Base-by-base conservation (phyloP, 1,139 yeast species). In the Kurtzmaniella quercitrusa region DNA sequence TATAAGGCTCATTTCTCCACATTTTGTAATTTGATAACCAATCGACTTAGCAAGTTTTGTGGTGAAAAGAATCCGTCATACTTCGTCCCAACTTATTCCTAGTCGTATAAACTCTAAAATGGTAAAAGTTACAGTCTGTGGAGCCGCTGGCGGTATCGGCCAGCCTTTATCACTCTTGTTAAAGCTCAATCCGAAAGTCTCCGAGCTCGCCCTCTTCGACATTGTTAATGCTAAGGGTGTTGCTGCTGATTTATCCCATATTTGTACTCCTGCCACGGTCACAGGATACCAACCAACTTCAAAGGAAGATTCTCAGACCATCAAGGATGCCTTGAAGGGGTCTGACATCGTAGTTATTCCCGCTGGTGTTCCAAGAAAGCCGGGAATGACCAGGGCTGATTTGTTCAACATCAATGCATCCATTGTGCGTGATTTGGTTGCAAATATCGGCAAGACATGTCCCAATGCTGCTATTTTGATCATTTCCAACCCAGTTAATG, bases 331-430 rank as follows among this genome's bases (percentile, higher is more conserved):
- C 43, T 76, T 93, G 58, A 76, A 81, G 53, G 93, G 81, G 53
- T 77, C 96, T 42, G 94, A 93, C 60, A 82, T 93, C 54, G 95
- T 93, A 48, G 76, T 93, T 56, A 91, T 93, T 67, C 98, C 98
- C 59, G 98, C 98, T 47, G 98, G 98, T 73, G 96, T 93, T 47
- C 98, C 98, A 71, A 87, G 98, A 78, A 93, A 93, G 77, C 98
- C 98, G 53, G 98, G 98, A 64, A 91, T 91, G 98, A 90, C 98
- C 59, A 81, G 95, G 78, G 98, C 93, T 66, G 98, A 93, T 65
- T 79, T 93, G 64, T 93, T 93, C 84, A 88, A 89, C 77, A 91
- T 95, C 71, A 93, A 93, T 65, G 98, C 98, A 42, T 85, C 95
- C 42, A 93, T 93, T 64, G 95, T 93, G 53, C 84, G 94, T 66